Percentiles rank a stretch among this genome's conserved stretches.
These are phyloP conservation scores for Magnaporthiopsis incrustans DNA, from an alignment of 2,329 filamentous ascomycete species.

Conservation along the genomic window DNA sequence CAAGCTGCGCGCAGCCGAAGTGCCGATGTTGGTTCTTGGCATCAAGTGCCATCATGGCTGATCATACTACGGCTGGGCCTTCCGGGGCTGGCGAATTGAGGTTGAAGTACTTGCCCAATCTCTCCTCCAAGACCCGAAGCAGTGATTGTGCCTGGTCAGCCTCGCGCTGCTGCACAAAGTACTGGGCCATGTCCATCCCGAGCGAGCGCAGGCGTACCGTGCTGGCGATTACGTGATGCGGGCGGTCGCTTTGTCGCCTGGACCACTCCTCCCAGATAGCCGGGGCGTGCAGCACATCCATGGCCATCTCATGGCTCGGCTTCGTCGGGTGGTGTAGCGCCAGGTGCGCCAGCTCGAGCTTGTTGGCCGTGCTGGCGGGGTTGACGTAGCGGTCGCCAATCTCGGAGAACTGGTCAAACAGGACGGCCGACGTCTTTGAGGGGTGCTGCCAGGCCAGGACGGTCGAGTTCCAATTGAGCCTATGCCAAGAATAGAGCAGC, in stretches of 20 bases:
- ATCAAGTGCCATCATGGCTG: not conserved
- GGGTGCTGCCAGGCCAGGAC: slow-evolving; percentile 36
- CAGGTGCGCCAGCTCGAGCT: slow-evolving; percentile 43
- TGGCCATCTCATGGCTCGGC: slow-evolving; percentile 38
- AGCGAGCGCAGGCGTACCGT: not conserved
- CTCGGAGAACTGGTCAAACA: slow-evolving; percentile 46
- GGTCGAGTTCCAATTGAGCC: slow-evolving; percentile 44
- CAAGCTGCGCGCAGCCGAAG: no score
- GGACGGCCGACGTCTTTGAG: slow-evolving; percentile 33
- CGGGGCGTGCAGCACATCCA: slow-evolving; percentile 32
- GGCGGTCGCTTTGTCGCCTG: not conserved
- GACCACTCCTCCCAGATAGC: slow-evolving; percentile 7
- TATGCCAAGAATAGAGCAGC: slow-evolving; percentile 35
- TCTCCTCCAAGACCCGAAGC: slow-evolving; percentile 13
- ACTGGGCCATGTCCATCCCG: not conserved
- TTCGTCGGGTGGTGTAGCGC: slow-evolving; percentile 45
- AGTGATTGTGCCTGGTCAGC: slow-evolving; percentile 32
- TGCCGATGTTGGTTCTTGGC: not conserved
- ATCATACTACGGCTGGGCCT: not conserved
- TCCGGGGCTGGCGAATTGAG: not conserved
- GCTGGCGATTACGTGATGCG: not conserved
- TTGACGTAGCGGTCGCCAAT: slow-evolving; percentile 29
- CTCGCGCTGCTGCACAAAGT: slow-evolving; percentile 32
- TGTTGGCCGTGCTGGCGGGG: not conserved
- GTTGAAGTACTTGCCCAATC: not conserved